Evolutionary conservation across 148 eudicot genomes (phyloP).

Genomic region (Polygonum aviculare): DNA sequence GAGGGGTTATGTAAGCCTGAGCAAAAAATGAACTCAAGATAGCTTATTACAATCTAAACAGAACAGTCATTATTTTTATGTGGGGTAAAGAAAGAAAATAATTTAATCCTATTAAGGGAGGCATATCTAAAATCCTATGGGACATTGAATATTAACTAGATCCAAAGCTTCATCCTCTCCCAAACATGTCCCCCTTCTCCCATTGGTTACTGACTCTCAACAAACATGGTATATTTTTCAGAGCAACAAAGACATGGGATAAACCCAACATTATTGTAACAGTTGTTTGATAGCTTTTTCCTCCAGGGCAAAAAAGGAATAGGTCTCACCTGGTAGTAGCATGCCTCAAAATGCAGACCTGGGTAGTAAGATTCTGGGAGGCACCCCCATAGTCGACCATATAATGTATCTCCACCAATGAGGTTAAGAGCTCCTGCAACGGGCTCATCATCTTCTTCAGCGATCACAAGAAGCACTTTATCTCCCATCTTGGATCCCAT

Average conservation of each 20-base stretch:
- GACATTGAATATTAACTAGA: neutral
- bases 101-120: too few relatives aligned
- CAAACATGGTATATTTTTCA: neutral
- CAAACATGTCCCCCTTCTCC: neutral
- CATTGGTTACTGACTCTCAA: neutral
- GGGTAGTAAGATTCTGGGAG: constrained; percentile 72
- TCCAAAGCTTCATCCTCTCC: neutral
- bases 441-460: constrained; percentile 67
- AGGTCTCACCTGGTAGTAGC: constrained; percentile 79
- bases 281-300: neutral
- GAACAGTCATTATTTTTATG: too few relatives aligned
- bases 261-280: neutral
- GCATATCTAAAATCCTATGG: neutral
- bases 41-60: too few relatives aligned
- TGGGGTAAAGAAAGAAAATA: too few relatives aligned
- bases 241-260: neutral
- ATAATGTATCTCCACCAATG: constrained; percentile 87
- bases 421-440: constrained; percentile 96
- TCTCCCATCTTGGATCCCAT: constrained; percentile 98
- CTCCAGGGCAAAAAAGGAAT: neutral
- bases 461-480: constrained; percentile 68
- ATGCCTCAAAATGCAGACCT: constrained; percentile 93
- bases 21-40: too few relatives aligned
- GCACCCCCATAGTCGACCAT: constrained; percentile 94
- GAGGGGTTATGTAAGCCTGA: too few relatives aligned